A percentile compares a stretch with the other conserved stretches of the same genome.
phyloP scores from a whole-genome alignment of 306 rosid genomes.

The Vigna hirtella region DNA sequence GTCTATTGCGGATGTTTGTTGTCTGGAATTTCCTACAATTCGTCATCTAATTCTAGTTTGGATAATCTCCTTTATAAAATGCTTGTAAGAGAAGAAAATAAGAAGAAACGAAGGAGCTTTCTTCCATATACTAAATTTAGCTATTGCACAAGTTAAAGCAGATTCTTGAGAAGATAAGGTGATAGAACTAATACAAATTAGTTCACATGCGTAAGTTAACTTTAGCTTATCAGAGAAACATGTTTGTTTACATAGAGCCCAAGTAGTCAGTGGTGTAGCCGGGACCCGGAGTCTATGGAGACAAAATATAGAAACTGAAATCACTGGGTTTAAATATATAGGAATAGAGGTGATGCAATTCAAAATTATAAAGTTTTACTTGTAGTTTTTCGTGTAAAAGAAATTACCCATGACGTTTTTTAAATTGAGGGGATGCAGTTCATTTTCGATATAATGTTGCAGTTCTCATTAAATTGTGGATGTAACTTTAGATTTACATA shows the following conservation, averaged over 20 bases:
- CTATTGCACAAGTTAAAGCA: not conserved
- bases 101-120: no score
- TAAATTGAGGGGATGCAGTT: no score
- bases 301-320: not conserved
- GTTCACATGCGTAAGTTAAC: not conserved
- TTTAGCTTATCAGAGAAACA: not conserved
- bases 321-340: not conserved
- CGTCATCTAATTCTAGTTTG: not conserved
- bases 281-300: not conserved
- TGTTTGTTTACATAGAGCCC: not conserved
- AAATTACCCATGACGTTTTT: no score
- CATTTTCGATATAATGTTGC: not conserved
- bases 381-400: not conserved
- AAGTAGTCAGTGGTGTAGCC: not conserved
- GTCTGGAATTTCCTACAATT: constrained; percentile 18
- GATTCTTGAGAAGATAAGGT: not conserved
- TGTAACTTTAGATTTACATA: not conserved
- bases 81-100: not conserved
- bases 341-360: no score
- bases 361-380: not conserved
- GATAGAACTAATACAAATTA: not conserved
- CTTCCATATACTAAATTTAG: no score
- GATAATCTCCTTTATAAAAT: not conserved
- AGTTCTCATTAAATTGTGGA: constrained; percentile 9
- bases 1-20: not conserved